A percentile compares a stretch with the other conserved stretches of the same genome.
phyloP scores from a whole-genome alignment of 225 moss, liverwort and hornwort species.

The Neckera pumila region DNA sequence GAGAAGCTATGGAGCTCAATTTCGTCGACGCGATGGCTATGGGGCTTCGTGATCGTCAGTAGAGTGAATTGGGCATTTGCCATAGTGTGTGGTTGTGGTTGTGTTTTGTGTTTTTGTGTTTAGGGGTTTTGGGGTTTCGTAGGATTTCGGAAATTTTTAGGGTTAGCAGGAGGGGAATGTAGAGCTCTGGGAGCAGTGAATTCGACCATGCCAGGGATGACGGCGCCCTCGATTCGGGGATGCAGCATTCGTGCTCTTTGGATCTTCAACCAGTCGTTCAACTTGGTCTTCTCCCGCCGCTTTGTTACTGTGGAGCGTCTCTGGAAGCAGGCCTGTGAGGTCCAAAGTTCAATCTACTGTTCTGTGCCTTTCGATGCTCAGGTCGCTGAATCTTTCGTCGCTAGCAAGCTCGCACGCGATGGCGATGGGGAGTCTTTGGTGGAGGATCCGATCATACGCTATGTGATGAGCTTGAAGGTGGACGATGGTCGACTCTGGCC shows the following conservation, averaged over 20 bases:
- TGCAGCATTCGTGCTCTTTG: constrained; percentile 97
- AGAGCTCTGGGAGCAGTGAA: neutral
- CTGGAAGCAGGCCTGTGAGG: constrained; percentile 66
- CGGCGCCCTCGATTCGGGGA: constrained; percentile 47
- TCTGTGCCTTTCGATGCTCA: constrained; percentile 66
- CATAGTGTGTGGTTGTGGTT: neutral
- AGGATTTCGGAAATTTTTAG: neutral
- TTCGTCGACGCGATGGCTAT: neutral
- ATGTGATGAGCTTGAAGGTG: constrained; percentile 74
- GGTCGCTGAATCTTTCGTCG: constrained; percentile 36
- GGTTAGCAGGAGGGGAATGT: neutral
- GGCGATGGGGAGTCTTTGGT: constrained; percentile 33
- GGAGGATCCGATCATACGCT: constrained; percentile 67
- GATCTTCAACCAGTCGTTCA: constrained; percentile 80
- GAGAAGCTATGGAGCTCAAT: neutral
- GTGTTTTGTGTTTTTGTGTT: neutral
- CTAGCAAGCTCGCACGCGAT: constrained; percentile 21
- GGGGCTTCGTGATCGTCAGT: neutral
- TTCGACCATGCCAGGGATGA: neutral
- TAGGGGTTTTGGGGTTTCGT: neutral
- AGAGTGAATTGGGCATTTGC: neutral
- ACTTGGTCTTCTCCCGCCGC: constrained; percentile 79
- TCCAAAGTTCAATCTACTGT: constrained; percentile 11
- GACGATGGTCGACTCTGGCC: constrained; percentile 62
- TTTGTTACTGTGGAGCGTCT: constrained; percentile 89